Conservation (phyloP, 768 basidiomycete genomes). For the Boletus rex-veris region DNA sequence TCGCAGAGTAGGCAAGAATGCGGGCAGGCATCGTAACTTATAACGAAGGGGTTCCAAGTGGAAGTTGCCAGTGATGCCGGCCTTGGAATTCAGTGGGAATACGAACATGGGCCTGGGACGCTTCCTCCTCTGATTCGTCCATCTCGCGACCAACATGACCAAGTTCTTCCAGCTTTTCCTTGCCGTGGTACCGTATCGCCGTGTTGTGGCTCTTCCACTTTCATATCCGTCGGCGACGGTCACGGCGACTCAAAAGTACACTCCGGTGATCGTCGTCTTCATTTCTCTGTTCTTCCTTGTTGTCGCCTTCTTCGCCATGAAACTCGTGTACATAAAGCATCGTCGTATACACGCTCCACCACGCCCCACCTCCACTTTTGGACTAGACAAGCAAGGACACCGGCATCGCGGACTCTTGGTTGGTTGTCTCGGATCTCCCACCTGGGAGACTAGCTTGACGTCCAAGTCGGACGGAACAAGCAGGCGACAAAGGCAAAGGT, state of each 20-base stretch:
- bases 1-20: conserved; percentile 62
- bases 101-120: conserved; percentile 5
- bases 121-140: not conserved
- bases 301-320: conserved; percentile 17
- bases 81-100: conserved; percentile 21
- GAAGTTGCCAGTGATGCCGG: no score
- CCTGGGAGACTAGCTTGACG: conserved; percentile 27
- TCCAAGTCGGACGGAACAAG: conserved; percentile 9
- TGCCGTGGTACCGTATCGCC: not conserved
- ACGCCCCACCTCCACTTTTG: not conserved
- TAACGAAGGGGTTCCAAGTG: not conserved
- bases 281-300: conserved; percentile 17
- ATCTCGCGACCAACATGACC: conserved; percentile 1
- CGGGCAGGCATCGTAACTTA: conserved; percentile 29
- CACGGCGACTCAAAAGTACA: not conserved
- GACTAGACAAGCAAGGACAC: not conserved
- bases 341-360: conserved; percentile 25
- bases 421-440: conserved; percentile 31
- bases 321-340: conserved; percentile 27
- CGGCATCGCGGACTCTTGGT: conserved; percentile 18
- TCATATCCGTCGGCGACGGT: not conserved
- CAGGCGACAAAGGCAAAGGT: conserved; percentile 5
- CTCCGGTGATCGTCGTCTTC: conserved; percentile 12
- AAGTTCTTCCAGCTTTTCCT: not conserved
- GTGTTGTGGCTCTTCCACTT: conserved; percentile 14